These are phyloP conservation scores for Marasmius tenuissimus DNA, from an alignment of 1,284 basidiomycete species.

Conservation along the genomic window DNA sequence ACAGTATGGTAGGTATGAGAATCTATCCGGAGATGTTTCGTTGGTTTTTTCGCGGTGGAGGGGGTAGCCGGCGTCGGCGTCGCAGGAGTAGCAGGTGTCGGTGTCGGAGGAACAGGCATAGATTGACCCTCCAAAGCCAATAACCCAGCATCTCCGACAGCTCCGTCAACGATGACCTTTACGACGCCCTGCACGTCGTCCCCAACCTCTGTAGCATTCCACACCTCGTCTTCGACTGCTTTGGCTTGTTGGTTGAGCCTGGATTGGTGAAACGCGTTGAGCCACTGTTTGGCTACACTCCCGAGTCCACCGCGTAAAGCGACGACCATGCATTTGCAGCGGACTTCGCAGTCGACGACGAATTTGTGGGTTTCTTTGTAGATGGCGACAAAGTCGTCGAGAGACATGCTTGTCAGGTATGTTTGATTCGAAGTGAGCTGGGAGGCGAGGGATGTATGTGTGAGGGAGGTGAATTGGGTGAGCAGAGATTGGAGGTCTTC, in stretches of 20 bases:
- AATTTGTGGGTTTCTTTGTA: constrained; percentile 90
- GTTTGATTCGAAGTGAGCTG: constrained; percentile 68
- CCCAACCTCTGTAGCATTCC: constrained; percentile 81
- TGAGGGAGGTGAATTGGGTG: constrained; percentile 84
- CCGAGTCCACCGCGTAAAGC: constrained; percentile 77
- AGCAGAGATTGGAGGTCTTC: constrained; percentile 65
- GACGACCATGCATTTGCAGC: constrained; percentile 90
- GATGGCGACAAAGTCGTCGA: constrained; percentile 77
- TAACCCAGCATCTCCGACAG: constrained; percentile 79
- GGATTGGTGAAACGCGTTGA: constrained; percentile 85
- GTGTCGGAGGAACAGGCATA: constrained; percentile 20
- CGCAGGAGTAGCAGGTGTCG: constrained; percentile 9
- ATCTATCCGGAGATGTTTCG: constrained; percentile 85
- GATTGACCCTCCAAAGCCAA: constrained; percentile 41
- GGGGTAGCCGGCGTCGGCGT: constrained; percentile 21
- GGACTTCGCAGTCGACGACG: constrained; percentile 82
- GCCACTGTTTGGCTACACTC: constrained; percentile 76
- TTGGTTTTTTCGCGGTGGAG: constrained; percentile 28
- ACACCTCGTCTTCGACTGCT: constrained; percentile 89
- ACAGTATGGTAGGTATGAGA: constrained; percentile 85
- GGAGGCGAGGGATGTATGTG: constrained; percentile 73
- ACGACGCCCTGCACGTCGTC: constrained; percentile 67
- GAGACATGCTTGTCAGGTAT: constrained; percentile 68
- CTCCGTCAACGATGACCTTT: constrained; percentile 77
- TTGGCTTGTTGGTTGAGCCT: constrained; percentile 83